These are phyloP conservation scores for Lasiosphaeria hispida DNA, from an alignment of 495 filamentous ascomycete genomes.

Conservation along the genomic window DNA sequence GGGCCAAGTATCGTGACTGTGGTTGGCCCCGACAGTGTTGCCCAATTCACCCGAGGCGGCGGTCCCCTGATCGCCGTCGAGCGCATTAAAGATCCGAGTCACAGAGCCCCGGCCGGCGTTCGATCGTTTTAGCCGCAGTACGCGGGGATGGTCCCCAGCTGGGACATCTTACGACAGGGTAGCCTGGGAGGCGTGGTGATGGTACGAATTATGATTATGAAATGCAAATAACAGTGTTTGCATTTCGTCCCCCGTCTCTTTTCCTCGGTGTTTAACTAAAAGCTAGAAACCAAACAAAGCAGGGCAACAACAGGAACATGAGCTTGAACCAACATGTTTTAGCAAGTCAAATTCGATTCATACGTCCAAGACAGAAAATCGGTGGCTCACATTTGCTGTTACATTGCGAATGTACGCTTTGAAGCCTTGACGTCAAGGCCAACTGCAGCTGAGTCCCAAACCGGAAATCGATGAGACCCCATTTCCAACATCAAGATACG, in stretches of 20 bases:
- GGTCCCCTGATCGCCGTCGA: constrained; percentile 13
- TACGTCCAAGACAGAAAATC: background rate
- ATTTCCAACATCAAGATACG: background rate
- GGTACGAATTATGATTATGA: no score
- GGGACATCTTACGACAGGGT: background rate
- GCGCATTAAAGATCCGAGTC: constrained; percentile 17
- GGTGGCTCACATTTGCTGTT: background rate
- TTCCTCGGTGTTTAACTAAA: no score
- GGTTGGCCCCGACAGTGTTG: background rate
- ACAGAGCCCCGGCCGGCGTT: constrained; percentile 8
- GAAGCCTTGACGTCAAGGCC: background rate
- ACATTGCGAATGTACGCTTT: constrained; percentile 5
- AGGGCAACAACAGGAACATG: background rate
- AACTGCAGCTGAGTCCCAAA: constrained; percentile 2
- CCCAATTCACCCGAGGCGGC: background rate
- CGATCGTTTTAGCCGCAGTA: constrained; percentile 10
- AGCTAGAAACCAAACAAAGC: no score
- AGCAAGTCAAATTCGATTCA: background rate
- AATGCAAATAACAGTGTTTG: no score
- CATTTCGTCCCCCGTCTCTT: no score
- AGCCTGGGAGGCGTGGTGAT: no score
- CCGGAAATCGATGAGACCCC: background rate
- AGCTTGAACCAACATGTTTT: background rate
- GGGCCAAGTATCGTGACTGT: background rate
- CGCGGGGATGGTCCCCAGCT: background rate